Percentiles rank a stretch among this genome's conserved stretches.
These are phyloP conservation scores for Quercus rubra DNA, from an alignment of 306 rosid species.

Conservation along the genomic window DNA sequence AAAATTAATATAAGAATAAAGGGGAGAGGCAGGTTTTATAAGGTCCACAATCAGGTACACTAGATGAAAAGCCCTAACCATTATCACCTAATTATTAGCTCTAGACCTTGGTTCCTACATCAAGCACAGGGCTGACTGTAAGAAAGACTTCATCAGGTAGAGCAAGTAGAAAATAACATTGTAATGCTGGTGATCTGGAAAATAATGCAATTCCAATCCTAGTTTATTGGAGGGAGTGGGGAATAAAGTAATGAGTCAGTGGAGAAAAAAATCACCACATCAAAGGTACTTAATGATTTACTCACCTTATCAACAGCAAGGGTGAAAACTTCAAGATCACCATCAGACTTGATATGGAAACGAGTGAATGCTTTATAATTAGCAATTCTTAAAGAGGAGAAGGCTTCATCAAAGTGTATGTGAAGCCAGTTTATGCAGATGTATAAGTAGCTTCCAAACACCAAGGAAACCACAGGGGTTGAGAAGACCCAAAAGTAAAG, in stretches of 20 bases:
- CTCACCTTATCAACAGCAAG: slow-evolving; percentile 92
- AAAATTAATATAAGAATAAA: not conserved
- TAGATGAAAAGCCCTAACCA: not conserved
- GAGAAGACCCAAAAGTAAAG: slow-evolving; percentile 96
- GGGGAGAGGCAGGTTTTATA: not conserved
- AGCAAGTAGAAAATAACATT: not conserved
- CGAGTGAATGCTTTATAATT: slow-evolving; percentile 92
- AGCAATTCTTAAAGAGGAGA: slow-evolving; percentile 93
- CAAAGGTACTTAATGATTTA: slow-evolving; percentile 5
- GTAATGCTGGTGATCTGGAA: not conserved
- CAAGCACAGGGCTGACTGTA: not conserved
- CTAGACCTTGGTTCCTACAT: not conserved
- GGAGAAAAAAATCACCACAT: not conserved
- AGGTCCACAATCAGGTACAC: not conserved
- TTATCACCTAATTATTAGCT: not conserved
- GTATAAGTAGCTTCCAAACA: slow-evolving; percentile 91
- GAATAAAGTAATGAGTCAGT: not conserved
- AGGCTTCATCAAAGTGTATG: slow-evolving; percentile 95
- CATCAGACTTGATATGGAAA: slow-evolving; percentile 62
- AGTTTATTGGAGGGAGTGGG: not conserved
- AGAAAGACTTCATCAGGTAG: not conserved
- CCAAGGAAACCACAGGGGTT: slow-evolving; percentile 88
- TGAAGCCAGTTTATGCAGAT: slow-evolving; percentile 95
- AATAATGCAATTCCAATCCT: not conserved
- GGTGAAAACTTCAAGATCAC: slow-evolving; percentile 92